These are phyloP conservation scores for Spinellus fusiger DNA, from an alignment of 192 early-diverging fungal genomes.

Conservation along the genomic window DNA sequence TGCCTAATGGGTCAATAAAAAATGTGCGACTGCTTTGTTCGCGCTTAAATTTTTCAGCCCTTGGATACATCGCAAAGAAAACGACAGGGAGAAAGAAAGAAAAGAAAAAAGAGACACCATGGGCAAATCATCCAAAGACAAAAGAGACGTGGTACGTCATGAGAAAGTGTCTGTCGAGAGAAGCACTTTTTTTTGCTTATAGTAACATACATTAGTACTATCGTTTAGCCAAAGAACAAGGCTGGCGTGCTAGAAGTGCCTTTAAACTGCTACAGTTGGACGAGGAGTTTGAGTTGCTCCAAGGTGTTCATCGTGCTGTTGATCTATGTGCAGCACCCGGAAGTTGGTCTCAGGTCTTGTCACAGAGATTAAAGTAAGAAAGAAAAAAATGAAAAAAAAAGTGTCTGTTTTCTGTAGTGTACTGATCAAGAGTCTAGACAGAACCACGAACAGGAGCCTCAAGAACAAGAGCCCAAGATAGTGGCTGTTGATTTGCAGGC, in stretches of 20 bases:
- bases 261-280: conserved; percentile 97
- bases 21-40: no score
- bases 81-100: background rate
- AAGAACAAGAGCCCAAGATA: conserved; percentile 64
- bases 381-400: background rate
- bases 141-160: conserved; percentile 68
- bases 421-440: conserved; percentile 30
- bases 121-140: conserved; percentile 91
- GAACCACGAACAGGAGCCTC: conserved; percentile 33
- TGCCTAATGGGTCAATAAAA: no score
- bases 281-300: conserved; percentile 89
- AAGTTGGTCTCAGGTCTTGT: conserved; percentile 93
- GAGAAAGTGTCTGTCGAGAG: background rate
- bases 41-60: no score
- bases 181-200: background rate
- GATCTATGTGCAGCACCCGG: conserved; percentile 98
- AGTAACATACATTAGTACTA: conserved; percentile 58
- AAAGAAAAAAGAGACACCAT: background rate
- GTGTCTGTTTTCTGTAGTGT: background rate
- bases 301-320: conserved; percentile 82
- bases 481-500: conserved; percentile 95
- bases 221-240: conserved; percentile 94
- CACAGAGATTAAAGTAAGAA: conserved; percentile 53
- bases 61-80: background rate
- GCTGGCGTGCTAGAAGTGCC: conserved; percentile 93